These are phyloP conservation scores for Mucuna pruriens DNA, from an alignment of 306 rosid species.

Conservation along the genomic window DNA sequence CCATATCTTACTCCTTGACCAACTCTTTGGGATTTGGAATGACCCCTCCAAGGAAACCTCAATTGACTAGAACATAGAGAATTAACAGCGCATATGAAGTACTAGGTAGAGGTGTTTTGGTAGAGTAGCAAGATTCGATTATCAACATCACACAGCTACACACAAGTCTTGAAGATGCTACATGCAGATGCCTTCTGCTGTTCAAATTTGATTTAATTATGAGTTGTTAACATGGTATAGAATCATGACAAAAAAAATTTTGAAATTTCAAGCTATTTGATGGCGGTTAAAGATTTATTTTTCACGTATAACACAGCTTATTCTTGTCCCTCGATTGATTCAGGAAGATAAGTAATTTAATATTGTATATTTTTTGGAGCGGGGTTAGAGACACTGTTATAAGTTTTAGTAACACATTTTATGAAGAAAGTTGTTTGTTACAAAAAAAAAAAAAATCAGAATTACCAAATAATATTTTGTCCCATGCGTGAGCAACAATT, in stretches of 20 bases:
- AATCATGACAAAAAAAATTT: not conserved
- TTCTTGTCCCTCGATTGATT: not conserved
- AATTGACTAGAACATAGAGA: not conserved
- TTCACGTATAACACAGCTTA: too few relatives aligned
- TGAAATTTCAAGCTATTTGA: not conserved
- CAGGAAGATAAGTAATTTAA: not conserved
- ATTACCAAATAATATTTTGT: not conserved
- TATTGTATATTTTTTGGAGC: not conserved
- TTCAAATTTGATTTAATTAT: slow-evolving; percentile 12
- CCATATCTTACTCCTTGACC: not conserved
- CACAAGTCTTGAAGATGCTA: not conserved
- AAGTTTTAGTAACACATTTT: not conserved
- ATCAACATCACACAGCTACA: not conserved
- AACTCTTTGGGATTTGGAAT: not conserved
- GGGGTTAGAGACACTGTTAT: not conserved
- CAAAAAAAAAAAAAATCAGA: not conserved
- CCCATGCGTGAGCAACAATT: not conserved
- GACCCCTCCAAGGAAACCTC: too few relatives aligned
- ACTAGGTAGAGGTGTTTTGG: not conserved
- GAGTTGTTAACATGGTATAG: not conserved
- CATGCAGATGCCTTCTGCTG: not conserved
- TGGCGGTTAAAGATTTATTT: not conserved
- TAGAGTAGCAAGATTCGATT: not conserved
- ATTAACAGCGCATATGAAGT: not conserved
- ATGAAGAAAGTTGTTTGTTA: not conserved